Base-by-base conservation (phyloP, 345 rosid species). In the Bruguiera gymnorhiza region DNA sequence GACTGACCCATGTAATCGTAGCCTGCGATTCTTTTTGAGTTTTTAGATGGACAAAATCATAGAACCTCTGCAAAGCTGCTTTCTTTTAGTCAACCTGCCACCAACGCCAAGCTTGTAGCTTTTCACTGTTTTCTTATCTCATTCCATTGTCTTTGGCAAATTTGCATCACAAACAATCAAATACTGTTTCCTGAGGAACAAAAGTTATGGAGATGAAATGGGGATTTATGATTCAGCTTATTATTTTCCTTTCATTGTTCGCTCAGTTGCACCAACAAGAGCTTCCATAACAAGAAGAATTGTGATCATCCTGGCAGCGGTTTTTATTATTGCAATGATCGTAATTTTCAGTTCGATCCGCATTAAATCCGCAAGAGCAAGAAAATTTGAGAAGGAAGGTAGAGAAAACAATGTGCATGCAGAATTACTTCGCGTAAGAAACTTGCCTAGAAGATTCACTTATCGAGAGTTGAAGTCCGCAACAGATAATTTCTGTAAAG, bases 401-500 rank as follows among this genome's bases (percentile, higher is more conserved):
- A 29, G 57, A 52, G 57, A 4, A 30, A 50, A 10, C 62, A 30
- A 59, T 59, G 37, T n/a, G 29, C 21, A 39, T 48, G 19, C 51
- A 48, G 68, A 43, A 50, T 65, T 65, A 20, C 57, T 65, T 50
- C 68, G 29, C 1, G 57, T 29, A 46, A 15, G 36, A 29, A 50
- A 65, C 39, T 46, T 48, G 23, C 57, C 20, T 3, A 43, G 16
- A 43, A 11, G 50, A 43, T 43, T 43, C 50, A 43, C 50, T 43
- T 15, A 43, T 43, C 50, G 15, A 43, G 50, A 43, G 18, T 43
- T 43, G 50, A 43, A 43, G 18, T 43, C 50, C 19, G 50, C 50
- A 43, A 43, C 50, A 43, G 18, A 43, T 4, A 43, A 43, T 15
- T 43, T 43, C 4, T 3, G 16, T 43, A 43, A 43, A 43, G 15